phyloP scores from a whole-genome alignment of 2,329 filamentous ascomycete genomes.

The Gliomastix tumulicola region DNA sequence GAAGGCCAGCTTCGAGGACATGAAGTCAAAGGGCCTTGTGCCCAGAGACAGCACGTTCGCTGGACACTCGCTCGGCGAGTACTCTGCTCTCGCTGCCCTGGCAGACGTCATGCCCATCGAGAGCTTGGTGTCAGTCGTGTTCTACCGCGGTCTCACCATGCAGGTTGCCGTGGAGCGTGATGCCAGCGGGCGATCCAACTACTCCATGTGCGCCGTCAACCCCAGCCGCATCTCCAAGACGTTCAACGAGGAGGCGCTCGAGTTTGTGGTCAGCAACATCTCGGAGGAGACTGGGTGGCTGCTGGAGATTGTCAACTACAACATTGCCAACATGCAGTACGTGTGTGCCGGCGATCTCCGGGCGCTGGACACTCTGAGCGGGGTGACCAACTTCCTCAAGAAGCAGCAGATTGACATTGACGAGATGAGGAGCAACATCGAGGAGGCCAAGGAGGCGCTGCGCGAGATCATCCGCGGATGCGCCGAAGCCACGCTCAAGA shows the following conservation, averaged over 20 bases:
- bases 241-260: conserved; percentile 94
- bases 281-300: conserved; percentile 92
- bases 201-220: conserved; percentile 99
- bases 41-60: conserved; percentile 96
- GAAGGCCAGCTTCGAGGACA: conserved; percentile 98
- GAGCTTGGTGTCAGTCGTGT: conserved; percentile 94
- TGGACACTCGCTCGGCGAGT: conserved; percentile 95
- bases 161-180: conserved; percentile 98
- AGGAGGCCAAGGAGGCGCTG: conserved; percentile 85
- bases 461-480: conserved; percentile 87
- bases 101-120: conserved; percentile 99
- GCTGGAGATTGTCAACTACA: conserved; percentile 97
- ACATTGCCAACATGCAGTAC: conserved; percentile 71
- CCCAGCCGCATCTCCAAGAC: conserved; percentile 97
- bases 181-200: conserved; percentile 87
- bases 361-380: conserved; percentile 64
- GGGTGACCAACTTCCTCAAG: conserved; percentile 93
- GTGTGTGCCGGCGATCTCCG: conserved; percentile 65
- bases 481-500: conserved; percentile 78
- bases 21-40: conserved; percentile 94
- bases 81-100: conserved; percentile 90
- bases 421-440: conserved; percentile 79
- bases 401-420: conserved; percentile 96
- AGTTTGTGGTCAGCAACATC: conserved; percentile 95
- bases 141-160: conserved; percentile 98